A percentile compares a stretch with the other conserved stretches of the same genome.
Conservation (phyloP, 441 rosid genomes). For the Populus hybrid region DNA sequence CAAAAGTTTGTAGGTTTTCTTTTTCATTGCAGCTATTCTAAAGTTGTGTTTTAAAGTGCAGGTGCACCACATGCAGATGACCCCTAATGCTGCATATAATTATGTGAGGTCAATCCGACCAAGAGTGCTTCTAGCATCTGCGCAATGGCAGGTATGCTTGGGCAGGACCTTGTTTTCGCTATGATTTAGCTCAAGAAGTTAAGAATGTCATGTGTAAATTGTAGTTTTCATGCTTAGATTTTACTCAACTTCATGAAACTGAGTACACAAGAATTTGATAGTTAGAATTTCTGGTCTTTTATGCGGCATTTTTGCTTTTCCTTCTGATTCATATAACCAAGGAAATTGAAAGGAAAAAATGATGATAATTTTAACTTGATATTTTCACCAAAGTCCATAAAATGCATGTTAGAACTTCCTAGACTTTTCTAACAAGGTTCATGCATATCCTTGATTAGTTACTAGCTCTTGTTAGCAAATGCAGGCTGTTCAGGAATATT, state of each 20-base stretch:
- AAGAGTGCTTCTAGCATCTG: conserved; percentile 81
- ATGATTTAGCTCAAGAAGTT: background rate
- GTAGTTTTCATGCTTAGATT: background rate
- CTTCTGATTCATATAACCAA: background rate
- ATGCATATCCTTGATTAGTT: background rate
- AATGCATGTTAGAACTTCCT: background rate
- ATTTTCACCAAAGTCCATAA: background rate
- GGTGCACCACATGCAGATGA: conserved; percentile 82
- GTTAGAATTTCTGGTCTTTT: background rate
- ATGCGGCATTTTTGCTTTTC: background rate
- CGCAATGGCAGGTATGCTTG: conserved; percentile 78
- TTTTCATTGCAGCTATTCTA: background rate
- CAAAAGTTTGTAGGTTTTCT: background rate
- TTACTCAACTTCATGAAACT: background rate
- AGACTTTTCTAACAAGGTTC: background rate
- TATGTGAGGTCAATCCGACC: conserved; percentile 83
- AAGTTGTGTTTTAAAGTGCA: conserved; percentile 18
- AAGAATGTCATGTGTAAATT: background rate
- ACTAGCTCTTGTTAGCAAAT: background rate
- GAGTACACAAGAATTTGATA: background rate
- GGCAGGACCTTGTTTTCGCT: background rate
- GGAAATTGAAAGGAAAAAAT: background rate
- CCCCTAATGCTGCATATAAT: conserved; percentile 73
- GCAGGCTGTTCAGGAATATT: conserved; percentile 87
- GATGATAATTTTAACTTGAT: background rate